Base-by-base conservation (phyloP, 371 early-diverging fungal genomes). In the Rhizopus sp. region DNA sequence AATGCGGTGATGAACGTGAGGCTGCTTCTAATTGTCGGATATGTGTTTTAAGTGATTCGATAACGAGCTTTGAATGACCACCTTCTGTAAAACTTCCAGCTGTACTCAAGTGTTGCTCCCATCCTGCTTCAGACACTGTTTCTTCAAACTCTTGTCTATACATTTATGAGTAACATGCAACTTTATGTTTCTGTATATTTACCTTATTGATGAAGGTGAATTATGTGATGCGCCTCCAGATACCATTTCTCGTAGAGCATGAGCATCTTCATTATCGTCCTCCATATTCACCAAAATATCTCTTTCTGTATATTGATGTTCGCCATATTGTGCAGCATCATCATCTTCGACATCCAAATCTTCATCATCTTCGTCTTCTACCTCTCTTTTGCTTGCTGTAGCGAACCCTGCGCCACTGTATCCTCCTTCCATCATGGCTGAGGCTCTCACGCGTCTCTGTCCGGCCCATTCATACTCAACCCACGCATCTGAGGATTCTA, bases 381-480 rank as follows among this genome's bases (percentile, higher is more conserved):
- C 69, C 54, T 75, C 63, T 8, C 45, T 30, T 62, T 78, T 78
- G 33, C 69, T 77, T 37, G 79, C 59, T 3, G 83, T 82, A 15
- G 83, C 72, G 40, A 81, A 81, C 3, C 83, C 82, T 32, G 73
- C 80, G 3, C 85, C 83, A 62, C 77, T 75, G 57, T 82, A 84
- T 6, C 90, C 88, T n/a, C 93, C 93, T 62, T 93, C 92, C 65
- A 93, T 78, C 76, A 94, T 73, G 0, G 94, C 85, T 0, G 92
- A 87, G 1, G 88, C 90, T 15, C 95, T 81, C 5, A 94, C 84
- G 4, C 95, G 80, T 5, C 82, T 85, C 63, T 93, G 88, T 0
- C 95, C 95, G 1, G 88, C 91, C 92, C 93, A 93, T 44, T 86
- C 86, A 49, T 94, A 94, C 58, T 89, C 89, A 38, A 87, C 88